phyloP scores from a whole-genome alignment of 108 stramenopile species.

The Fragilaria crotonensis region DNA sequence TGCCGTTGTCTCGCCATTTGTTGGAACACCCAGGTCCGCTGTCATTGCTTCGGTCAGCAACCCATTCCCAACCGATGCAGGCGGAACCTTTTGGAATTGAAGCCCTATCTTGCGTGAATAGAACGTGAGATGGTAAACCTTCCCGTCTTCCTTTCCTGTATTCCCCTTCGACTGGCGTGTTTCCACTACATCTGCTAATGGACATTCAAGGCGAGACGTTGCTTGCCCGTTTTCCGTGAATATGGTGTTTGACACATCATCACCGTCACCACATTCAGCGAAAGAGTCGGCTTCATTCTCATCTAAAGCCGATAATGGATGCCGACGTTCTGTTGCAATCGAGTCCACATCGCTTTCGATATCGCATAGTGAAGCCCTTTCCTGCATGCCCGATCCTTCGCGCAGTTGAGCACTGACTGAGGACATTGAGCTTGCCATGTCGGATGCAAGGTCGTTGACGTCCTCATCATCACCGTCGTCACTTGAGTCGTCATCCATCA shows the following conservation, averaged over 20 bases:
- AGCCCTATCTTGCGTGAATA: conserved; percentile 72
- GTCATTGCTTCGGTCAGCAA: conserved; percentile 63
- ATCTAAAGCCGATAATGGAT: conserved; percentile 23
- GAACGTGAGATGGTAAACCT: conserved; percentile 78
- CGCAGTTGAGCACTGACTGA: conserved; percentile 21
- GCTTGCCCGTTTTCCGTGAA: conserved; percentile 57
- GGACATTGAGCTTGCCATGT: conserved; percentile 9
- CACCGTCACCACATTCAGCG: not conserved
- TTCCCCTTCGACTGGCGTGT: conserved; percentile 12
- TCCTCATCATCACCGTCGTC: conserved; percentile 16
- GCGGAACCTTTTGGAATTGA: conserved; percentile 84
- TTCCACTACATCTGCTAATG: conserved; percentile 54
- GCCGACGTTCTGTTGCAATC: conserved; percentile 43
- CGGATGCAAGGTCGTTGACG: conserved; percentile 1
- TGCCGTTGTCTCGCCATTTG: conserved; percentile 32
- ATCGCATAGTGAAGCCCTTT: conserved; percentile 16
- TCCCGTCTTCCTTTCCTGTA: conserved; percentile 32
- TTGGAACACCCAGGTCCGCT: conserved; percentile 43
- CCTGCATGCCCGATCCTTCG: conserved; percentile 41
- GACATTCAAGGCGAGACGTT: conserved; percentile 58
- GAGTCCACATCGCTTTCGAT: not conserved
- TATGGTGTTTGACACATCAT: not conserved
- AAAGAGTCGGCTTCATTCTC: conserved; percentile 1
- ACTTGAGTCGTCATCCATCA: conserved; percentile 18
- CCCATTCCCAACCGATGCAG: conserved; percentile 33